These are phyloP conservation scores for Curvularia spicifera DNA, from an alignment of 2,329 filamentous ascomycete genomes.

Conservation along the genomic window DNA sequence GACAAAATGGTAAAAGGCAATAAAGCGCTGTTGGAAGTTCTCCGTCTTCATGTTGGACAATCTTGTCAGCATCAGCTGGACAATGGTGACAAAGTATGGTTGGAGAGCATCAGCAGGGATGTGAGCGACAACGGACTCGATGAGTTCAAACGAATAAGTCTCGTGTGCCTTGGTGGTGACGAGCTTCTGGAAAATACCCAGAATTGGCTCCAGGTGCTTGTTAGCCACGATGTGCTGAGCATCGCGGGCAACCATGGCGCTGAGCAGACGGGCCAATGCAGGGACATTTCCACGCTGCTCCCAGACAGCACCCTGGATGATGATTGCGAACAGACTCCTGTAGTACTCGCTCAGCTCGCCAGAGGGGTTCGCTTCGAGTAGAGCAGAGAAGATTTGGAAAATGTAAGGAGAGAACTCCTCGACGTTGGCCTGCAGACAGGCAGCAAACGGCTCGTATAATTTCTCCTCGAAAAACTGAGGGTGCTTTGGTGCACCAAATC, in stretches of 20 bases:
- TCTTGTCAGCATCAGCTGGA: slow-evolving; percentile 80
- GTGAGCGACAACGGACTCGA: slow-evolving; percentile 77
- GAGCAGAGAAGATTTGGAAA: slow-evolving; percentile 90
- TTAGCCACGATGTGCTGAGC: slow-evolving; percentile 74
- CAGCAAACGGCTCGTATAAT: slow-evolving; percentile 83
- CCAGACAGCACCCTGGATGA: slow-evolving; percentile 85
- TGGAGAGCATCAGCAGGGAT: slow-evolving; percentile 78
- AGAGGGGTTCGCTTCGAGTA: slow-evolving; percentile 84
- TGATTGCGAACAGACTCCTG: slow-evolving; percentile 75
- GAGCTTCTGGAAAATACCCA: slow-evolving; percentile 96
- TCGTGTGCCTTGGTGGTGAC: slow-evolving; percentile 84
- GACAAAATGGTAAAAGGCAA: slow-evolving; percentile 92
- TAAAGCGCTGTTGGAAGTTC: slow-evolving; percentile 83
- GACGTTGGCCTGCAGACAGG: slow-evolving; percentile 80
- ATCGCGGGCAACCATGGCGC: slow-evolving; percentile 81
- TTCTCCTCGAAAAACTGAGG: slow-evolving; percentile 77
- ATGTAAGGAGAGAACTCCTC: slow-evolving; percentile 96
- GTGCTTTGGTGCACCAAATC: slow-evolving; percentile 72
- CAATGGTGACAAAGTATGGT: slow-evolving; percentile 77
- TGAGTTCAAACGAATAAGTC: slow-evolving; percentile 83
- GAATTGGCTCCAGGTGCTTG: slow-evolving; percentile 82
- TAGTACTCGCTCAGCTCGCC: slow-evolving; percentile 82
- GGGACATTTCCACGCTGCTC: slow-evolving; percentile 92
- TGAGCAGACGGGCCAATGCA: slow-evolving; percentile 82
- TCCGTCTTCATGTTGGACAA: slow-evolving; percentile 78